phyloP scores from a whole-genome alignment of 176 grass and related monocot species.

The Echinochloa phyllopogon region DNA sequence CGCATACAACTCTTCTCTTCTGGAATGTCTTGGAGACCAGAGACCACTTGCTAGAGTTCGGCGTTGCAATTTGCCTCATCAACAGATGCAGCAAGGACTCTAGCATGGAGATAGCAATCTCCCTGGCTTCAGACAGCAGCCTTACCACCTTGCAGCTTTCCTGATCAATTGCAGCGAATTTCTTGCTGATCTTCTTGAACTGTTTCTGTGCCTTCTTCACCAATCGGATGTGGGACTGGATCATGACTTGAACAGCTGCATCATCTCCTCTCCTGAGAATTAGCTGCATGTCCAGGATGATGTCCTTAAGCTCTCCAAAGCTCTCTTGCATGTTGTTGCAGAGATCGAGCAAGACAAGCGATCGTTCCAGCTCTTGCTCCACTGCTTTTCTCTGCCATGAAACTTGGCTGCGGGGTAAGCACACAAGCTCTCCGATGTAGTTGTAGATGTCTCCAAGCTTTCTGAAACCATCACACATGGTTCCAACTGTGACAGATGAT shows the following conservation, averaged over 20 bases:
- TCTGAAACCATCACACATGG: constrained; percentile 22
- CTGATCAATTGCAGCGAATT: background rate
- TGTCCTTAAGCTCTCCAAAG: background rate
- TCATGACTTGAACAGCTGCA: background rate
- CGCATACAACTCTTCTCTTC: constrained; percentile 43
- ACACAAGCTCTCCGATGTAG: background rate
- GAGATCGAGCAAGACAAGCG: background rate
- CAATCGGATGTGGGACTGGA: background rate
- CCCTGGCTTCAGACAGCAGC: constrained; percentile 45
- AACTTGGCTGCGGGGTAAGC: background rate
- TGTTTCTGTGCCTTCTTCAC: background rate
- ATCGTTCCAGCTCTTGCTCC: background rate
- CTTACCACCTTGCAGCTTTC: constrained; percentile 27
- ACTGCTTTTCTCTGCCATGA: background rate
- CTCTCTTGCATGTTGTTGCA: background rate
- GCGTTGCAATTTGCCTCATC: background rate
- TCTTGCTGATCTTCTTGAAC: constrained; percentile 31
- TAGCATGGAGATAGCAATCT: constrained; percentile 38
- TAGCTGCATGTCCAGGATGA: background rate
- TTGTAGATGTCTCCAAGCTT: constrained; percentile 24
- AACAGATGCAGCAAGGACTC: constrained; percentile 15
- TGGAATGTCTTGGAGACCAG: constrained; percentile 49
- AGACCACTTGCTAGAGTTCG: constrained; percentile 44
- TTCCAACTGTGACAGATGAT: background rate
- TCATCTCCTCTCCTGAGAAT: background rate